Conservation (phyloP, 768 basidiomycete genomes). For the Pluteus cervinus region DNA sequence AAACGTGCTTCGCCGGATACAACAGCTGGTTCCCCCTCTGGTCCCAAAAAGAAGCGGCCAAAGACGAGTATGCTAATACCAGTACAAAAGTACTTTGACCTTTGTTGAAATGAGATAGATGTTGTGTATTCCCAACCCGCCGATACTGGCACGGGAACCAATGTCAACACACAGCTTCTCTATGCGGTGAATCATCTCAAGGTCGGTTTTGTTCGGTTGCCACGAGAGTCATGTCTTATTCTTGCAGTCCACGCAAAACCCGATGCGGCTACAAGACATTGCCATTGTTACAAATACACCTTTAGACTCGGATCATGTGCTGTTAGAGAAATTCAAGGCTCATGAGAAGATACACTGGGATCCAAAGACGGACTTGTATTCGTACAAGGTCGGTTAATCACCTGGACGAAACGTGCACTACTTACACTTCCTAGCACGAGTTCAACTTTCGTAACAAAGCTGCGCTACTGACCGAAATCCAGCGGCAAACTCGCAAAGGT, state of each 20-base stretch:
- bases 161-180: conserved; percentile 83
- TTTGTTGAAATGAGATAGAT: conserved; percentile 35
- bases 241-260: conserved; percentile 57
- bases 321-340: conserved; percentile 75
- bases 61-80: conserved; percentile 49
- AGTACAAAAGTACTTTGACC: conserved; percentile 5
- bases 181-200: conserved; percentile 81
- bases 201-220: conserved; percentile 29
- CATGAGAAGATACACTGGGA: conserved; percentile 81
- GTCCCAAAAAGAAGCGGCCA: conserved; percentile 56
- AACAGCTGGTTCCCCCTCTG: conserved; percentile 21
- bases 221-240: conserved; percentile 2
- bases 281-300: conserved; percentile 78
- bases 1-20: conserved; percentile 16
- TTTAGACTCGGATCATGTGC: conserved; percentile 59
- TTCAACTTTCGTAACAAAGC: conserved; percentile 82
- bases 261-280: conserved; percentile 84
- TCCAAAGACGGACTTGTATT: conserved; percentile 78
- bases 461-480: conserved; percentile 78
- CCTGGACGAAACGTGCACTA: not conserved
- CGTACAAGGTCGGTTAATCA: conserved; percentile 63
- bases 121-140: conserved; percentile 84
- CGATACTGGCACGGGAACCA: conserved; percentile 74
- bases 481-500: conserved; percentile 76
- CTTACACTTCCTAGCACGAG: conserved; percentile 56